Base-by-base conservation (phyloP, 192 early-diverging fungal species). In the Podila clonocystis region DNA sequence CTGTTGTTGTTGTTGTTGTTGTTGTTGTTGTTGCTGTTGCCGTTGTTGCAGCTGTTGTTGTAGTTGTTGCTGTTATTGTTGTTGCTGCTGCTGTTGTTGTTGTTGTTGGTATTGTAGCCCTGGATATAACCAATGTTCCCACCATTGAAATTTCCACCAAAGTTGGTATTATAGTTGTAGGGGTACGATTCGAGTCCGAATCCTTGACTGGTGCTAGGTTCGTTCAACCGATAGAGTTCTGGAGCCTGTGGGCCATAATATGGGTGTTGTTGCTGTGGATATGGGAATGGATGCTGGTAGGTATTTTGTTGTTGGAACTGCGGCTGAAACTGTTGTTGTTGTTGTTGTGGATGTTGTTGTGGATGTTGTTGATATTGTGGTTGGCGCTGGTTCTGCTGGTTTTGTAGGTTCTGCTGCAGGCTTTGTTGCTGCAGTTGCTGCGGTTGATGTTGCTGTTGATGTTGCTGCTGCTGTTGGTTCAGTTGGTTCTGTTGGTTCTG, bases 391-490 rank as follows among this genome's bases (percentile, higher is more conserved):
- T 20, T 22, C 22, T 55, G 50, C 20, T 76, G 63, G 6, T 71
- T 12, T 4, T 20, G 30, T 26, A 55, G 28, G 17, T 30, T 36
- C 36, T 61, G 5, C n/a, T 38, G 15, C 24, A 20, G 15, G n/a
- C 12, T 58, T 58, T 24, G 24, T 30, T 34, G 28, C 34, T 30
- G 38, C 3, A 24, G 13, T 52, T 11, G n/a, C n/a, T n/a, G n/a
- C n/a, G n/a, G n/a, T 19, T 28, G 36, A 3, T 59, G 67, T 20
- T 59, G 55, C 26, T 48, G 36, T 29, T 38, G 57, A 20, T 59
- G n/a, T 24, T 29, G 67, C 26, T 41, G 50, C 29, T 34, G 62
- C 0, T 38, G 62, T 63, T 63, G 62, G n/a, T n/a, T n/a, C n/a
- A n/a, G n/a, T n/a, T n/a, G n/a, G n/a, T n/a, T n/a, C n/a, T 36